These are phyloP conservation scores for Yarrowia galli DNA, from an alignment of 1,139 yeast species.

Conservation along the genomic window DNA sequence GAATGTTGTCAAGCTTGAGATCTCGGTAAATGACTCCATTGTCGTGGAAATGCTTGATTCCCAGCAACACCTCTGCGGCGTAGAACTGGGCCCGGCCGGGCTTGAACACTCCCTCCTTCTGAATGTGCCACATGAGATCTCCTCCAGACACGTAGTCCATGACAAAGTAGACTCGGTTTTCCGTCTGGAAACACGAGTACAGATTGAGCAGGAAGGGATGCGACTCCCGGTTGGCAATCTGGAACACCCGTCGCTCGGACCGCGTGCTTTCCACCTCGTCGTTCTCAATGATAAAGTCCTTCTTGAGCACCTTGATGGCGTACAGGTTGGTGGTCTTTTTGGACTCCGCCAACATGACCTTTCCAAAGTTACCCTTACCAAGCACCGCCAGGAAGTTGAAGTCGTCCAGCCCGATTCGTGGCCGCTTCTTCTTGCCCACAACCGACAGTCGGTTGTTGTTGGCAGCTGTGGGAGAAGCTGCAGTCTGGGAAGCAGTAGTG, in stretches of 20 bases:
- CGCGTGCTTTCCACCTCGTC: slow-evolving; percentile 96
- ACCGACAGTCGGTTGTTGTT: slow-evolving; percentile 19
- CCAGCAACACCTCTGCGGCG: slow-evolving; percentile 94
- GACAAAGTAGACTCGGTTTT: slow-evolving; percentile 93
- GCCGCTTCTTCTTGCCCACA: slow-evolving; percentile 45
- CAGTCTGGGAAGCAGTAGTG: not conserved
- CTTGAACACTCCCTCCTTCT: slow-evolving; percentile 79
- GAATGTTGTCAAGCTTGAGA: slow-evolving; percentile 90
- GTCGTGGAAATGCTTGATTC: slow-evolving; percentile 91
- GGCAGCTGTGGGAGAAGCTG: not conserved
- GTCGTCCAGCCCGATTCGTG: slow-evolving; percentile 92
- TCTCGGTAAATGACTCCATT: slow-evolving; percentile 97
- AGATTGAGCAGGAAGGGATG: slow-evolving; percentile 93
- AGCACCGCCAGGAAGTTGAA: slow-evolving; percentile 91
- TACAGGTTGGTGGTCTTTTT: slow-evolving; percentile 73
- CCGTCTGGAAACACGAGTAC: slow-evolving; percentile 97
- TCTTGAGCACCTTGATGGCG: slow-evolving; percentile 94
- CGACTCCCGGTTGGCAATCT: slow-evolving; percentile 85
- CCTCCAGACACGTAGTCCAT: slow-evolving; percentile 99
- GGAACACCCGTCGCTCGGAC: slow-evolving; percentile 90
- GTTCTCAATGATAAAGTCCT: slow-evolving; percentile 91
- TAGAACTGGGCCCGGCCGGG: slow-evolving; percentile 93
- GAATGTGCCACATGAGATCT: slow-evolving; percentile 99
- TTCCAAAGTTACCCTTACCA: slow-evolving; percentile 98
- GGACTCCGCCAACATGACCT: slow-evolving; percentile 95